A percentile compares a stretch with the other conserved stretches of the same genome.
phyloP scores from a whole-genome alignment of 192 early-diverging fungal species.

The Entomortierella chlamydospora region DNA sequence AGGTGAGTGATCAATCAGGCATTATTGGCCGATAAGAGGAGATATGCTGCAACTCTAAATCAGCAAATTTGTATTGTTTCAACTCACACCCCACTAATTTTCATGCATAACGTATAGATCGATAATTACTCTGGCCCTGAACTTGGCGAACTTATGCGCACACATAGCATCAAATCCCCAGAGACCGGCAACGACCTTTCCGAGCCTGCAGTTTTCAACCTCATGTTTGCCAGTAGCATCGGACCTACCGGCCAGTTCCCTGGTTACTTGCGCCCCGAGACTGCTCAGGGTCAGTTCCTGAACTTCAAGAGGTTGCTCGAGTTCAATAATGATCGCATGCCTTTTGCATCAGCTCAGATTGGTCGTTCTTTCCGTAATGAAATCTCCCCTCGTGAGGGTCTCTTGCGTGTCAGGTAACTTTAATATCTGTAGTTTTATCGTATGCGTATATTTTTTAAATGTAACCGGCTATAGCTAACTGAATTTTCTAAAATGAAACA shows the following conservation, averaged over 20 bases:
- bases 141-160: constrained; percentile 86
- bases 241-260: constrained; percentile 91
- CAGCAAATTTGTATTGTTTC: background rate
- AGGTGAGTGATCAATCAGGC: constrained; percentile 53
- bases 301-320: constrained; percentile 98
- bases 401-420: constrained; percentile 89
- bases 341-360: constrained; percentile 98
- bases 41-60: background rate
- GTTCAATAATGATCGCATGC: constrained; percentile 98
- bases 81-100: background rate
- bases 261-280: constrained; percentile 96
- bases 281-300: constrained; percentile 99
- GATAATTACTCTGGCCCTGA: constrained; percentile 94
- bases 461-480: too few relatives aligned
- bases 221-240: constrained; percentile 99
- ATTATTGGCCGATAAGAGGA: background rate
- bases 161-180: constrained; percentile 88
- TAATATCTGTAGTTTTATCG: background rate
- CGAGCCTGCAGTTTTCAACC: constrained; percentile 94
- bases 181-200: constrained; percentile 93
- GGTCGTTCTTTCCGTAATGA: constrained; percentile 99
- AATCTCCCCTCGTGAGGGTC: constrained; percentile 94
- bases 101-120: constrained; percentile 63
- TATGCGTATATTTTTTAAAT: too few relatives aligned
- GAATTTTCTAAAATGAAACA: too few relatives aligned